Percentiles rank a stretch among this genome's conserved stretches.
These are phyloP conservation scores for Knoxia roxburghii DNA, from an alignment of 257 asterid species.

Conservation along the genomic window DNA sequence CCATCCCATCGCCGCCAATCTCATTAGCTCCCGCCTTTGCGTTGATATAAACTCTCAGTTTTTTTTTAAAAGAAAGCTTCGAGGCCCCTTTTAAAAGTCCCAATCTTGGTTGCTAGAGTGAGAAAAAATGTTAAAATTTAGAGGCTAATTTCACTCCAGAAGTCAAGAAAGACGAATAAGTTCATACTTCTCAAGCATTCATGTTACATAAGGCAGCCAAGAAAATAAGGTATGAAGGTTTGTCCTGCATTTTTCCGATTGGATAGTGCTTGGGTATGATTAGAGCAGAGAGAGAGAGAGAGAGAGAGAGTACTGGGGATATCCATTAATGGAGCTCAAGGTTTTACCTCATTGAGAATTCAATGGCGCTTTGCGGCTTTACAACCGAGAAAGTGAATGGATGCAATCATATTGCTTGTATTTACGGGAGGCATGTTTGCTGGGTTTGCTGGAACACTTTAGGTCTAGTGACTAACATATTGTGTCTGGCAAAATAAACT, in stretches of 20 bases:
- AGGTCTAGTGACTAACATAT: too few species aligned
- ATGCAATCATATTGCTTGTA: too few species aligned
- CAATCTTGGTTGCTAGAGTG: slow-evolving; percentile 43
- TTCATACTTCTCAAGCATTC: slow-evolving; percentile 23
- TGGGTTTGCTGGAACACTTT: too few species aligned
- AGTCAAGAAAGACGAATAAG: slow-evolving; percentile 26
- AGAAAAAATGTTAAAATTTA: slow-evolving; percentile 33
- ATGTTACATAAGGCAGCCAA: slow-evolving; percentile 16
- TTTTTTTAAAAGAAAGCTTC: slow-evolving; percentile 42
- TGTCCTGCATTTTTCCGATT: slow-evolving; percentile 24
- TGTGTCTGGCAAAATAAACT: too few species aligned
- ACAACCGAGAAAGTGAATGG: too few species aligned
- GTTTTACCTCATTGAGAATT: slow-evolving; percentile 14
- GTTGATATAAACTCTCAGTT: too few species aligned
- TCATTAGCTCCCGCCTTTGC: too few species aligned
- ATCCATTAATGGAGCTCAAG: slow-evolving; percentile 22
- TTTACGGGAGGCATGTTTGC: too few species aligned
- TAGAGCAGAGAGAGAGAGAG: slow-evolving; percentile 8
- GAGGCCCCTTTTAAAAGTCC: slow-evolving; percentile 27
- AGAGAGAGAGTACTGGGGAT: slow-evolving; percentile 10
- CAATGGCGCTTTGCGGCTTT: too few species aligned
- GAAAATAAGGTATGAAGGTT: slow-evolving; percentile 28
- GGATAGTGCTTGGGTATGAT: slow-evolving; percentile 38
- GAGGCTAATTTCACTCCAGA: slow-evolving; percentile 31
- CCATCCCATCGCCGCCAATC: too few species aligned